Conservation (phyloP, 2,329 filamentous ascomycete genomes). For the Didymella glomerata region DNA sequence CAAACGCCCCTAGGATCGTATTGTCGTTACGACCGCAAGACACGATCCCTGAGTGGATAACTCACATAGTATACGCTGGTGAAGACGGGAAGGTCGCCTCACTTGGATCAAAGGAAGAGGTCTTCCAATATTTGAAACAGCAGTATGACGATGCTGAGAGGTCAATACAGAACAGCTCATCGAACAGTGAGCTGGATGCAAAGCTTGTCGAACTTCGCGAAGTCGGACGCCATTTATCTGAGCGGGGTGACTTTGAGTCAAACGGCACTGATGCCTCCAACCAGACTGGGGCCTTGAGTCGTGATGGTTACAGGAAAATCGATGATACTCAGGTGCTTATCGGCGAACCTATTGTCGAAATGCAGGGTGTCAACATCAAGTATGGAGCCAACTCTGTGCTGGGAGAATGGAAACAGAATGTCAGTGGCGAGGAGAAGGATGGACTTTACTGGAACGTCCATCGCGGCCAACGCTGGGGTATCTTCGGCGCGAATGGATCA, state of each 20-base stretch:
- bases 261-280: conserved; percentile 10
- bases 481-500: conserved; percentile 93
- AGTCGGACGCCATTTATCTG: conserved; percentile 40
- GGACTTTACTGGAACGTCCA: conserved; percentile 86
- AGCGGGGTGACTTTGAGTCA: conserved; percentile 40
- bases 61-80: conserved; percentile 77
- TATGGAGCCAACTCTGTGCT: conserved; percentile 82
- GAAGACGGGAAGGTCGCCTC: conserved; percentile 70
- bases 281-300: conserved; percentile 29
- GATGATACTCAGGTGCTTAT: conserved; percentile 34
- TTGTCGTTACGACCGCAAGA: conserved; percentile 86
- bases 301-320: conserved; percentile 42
- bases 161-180: conserved; percentile 40
- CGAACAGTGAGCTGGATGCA: conserved; percentile 22
- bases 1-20: conserved; percentile 74
- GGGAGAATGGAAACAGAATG: conserved; percentile 76
- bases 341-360: conserved; percentile 81
- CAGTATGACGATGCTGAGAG: conserved; percentile 38
- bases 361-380: conserved; percentile 81
- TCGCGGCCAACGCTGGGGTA: conserved; percentile 85
- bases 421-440: conserved; percentile 59
- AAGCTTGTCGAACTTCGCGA: conserved; percentile 40
- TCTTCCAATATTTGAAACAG: conserved; percentile 60
- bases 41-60: conserved; percentile 87
- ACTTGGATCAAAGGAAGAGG: conserved; percentile 70